These are phyloP conservation scores for Phtheirospermum japonicum DNA, from an alignment of 257 asterid genomes.

Conservation along the genomic window DNA sequence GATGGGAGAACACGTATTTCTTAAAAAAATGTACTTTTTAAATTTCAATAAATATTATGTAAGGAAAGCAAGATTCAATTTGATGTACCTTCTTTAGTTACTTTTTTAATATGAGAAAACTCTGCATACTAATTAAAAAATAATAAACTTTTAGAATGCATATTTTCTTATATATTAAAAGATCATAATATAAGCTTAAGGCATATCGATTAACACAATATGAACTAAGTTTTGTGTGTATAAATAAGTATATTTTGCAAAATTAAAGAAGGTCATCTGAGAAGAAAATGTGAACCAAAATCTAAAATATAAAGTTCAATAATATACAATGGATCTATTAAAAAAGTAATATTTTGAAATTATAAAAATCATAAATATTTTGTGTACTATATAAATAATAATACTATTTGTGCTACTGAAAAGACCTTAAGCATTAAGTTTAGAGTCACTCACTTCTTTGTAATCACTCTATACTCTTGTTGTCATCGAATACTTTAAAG, in stretches of 20 bases:
- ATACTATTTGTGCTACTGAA: not conserved
- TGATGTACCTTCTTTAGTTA: slow-evolving; percentile 7
- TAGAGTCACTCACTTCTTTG: not conserved
- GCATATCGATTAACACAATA: slow-evolving; percentile 6
- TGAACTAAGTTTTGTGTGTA: not conserved
- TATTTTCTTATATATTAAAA: not conserved
- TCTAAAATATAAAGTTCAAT: not conserved
- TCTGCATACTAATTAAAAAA: not conserved
- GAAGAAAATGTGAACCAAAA: not conserved
- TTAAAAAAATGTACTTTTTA: not conserved
- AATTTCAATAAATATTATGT: not conserved
- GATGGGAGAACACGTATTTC: not conserved
- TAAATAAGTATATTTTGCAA: not conserved
- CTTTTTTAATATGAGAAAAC: slow-evolving; percentile 5
- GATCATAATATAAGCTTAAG: not conserved
- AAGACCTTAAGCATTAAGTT: not conserved
- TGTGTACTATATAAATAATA: not conserved
- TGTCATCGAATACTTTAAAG: slow-evolving; percentile 4
- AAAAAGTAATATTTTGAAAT: slow-evolving; percentile 2
- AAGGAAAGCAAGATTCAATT: not conserved
- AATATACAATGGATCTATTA: not conserved
- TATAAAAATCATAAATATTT: not conserved
- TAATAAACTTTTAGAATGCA: not conserved
- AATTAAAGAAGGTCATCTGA: not conserved
- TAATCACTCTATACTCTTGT: not conserved